Evolutionary conservation across 169 alveolate genomes (phyloP).

Genomic region (Babesia bigemina): DNA sequence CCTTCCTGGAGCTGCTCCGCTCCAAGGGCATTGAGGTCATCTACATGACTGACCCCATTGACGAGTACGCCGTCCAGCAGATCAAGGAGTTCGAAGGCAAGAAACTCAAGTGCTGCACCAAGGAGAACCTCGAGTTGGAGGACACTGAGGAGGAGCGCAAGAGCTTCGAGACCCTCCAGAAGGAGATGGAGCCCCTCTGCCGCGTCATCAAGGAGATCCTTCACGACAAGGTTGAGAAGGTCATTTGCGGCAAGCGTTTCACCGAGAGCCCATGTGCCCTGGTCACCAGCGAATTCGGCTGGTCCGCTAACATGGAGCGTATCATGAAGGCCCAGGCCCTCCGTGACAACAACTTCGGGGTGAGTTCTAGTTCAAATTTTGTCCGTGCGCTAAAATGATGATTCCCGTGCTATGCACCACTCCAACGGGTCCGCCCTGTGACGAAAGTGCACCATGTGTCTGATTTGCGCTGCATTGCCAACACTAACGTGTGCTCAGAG

Average conservation of each 20-base stretch:
- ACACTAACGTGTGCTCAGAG: slow-evolving; percentile 38
- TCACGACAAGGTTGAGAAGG: slow-evolving; percentile 99
- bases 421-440: slow-evolving; percentile 52
- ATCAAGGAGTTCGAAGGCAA: slow-evolving; percentile 97
- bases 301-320: slow-evolving; percentile 99
- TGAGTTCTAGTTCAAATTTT: slow-evolving; percentile 37
- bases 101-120: slow-evolving; percentile 95
- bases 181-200: slow-evolving; percentile 96
- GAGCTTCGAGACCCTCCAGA: slow-evolving; percentile 94
- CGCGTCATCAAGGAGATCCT: slow-evolving; percentile 97
- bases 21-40: slow-evolving; percentile 97
- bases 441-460: slow-evolving; percentile 44
- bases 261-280: slow-evolving; percentile 98
- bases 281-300: slow-evolving; percentile 98
- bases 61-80: slow-evolving; percentile 98
- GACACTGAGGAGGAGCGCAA: slow-evolving; percentile 97
- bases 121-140: slow-evolving; percentile 96
- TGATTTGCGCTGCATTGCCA: background rate
- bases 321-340: slow-evolving; percentile 99
- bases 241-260: slow-evolving; percentile 92
- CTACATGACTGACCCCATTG: slow-evolving; percentile 99
- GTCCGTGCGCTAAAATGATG: slow-evolving; percentile 45
- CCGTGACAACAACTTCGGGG: slow-evolving; percentile 96
- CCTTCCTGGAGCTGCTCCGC: slow-evolving; percentile 97
- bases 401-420: slow-evolving; percentile 71